A percentile compares a stretch with the other conserved stretches of the same genome.
phyloP scores from a whole-genome alignment of 1,284 basidiomycete genomes.

The Ustilago cynodontis region DNA sequence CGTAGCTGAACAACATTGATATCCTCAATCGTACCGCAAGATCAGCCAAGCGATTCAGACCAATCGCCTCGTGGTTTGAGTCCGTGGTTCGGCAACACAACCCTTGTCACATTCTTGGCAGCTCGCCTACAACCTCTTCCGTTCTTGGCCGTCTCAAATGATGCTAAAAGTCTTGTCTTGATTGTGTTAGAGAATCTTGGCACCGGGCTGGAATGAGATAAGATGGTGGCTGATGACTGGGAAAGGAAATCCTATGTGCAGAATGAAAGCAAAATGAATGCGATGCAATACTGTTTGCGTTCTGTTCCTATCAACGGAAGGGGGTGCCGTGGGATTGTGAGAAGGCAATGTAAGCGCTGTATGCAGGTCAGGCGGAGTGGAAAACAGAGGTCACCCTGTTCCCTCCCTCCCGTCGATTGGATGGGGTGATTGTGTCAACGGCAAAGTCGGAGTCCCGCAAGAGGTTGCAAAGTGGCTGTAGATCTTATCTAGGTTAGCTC shows the following conservation, averaged over 20 bases:
- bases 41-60: not conserved
- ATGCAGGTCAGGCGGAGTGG: constrained; percentile 14
- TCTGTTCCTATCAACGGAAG: constrained; percentile 14
- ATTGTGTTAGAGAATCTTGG: not conserved
- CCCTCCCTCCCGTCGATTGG: not conserved
- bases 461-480: not conserved
- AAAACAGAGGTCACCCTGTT: not conserved
- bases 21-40: not conserved
- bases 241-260: not conserved
- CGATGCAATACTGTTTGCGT: constrained; percentile 1
- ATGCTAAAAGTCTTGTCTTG: not conserved
- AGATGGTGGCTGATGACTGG: constrained; percentile 2
- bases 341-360: not conserved
- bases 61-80: not conserved
- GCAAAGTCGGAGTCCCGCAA: constrained; percentile 1
- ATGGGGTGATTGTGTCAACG: not conserved
- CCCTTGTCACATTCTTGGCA: not conserved
- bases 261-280: not conserved
- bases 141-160: not conserved
- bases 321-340: not conserved
- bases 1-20: not conserved
- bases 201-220: not conserved
- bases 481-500: constrained; percentile 5
- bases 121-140: not conserved
- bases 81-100: not conserved